phyloP scores from a whole-genome alignment of 2,329 filamentous ascomycete genomes.

The Sporothrix luriei region DNA sequence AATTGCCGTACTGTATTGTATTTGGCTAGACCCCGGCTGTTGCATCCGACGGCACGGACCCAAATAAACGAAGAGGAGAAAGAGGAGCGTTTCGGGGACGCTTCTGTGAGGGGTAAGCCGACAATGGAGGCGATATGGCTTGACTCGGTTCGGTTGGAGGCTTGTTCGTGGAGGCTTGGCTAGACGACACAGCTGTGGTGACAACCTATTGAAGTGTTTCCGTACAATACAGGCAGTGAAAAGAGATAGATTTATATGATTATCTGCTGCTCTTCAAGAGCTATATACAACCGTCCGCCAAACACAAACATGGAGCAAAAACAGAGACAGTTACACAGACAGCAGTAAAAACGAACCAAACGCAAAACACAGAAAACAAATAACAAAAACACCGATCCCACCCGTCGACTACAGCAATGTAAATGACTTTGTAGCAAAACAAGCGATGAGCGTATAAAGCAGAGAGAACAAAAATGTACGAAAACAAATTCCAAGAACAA shows the following conservation, averaged over 20 bases:
- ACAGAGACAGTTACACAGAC: background rate
- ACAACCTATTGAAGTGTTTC: background rate
- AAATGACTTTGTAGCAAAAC: background rate
- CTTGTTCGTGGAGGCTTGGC: conserved; percentile 1
- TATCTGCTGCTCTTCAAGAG: background rate
- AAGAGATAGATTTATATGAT: background rate
- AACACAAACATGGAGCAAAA: background rate
- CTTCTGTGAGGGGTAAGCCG: conserved; percentile 10
- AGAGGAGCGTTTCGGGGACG: background rate
- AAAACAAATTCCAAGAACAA: background rate
- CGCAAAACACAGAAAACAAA: background rate
- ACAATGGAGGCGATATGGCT: background rate
- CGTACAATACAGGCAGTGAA: background rate
- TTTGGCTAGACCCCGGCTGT: conserved; percentile 1
- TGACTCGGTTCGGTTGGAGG: conserved; percentile 1
- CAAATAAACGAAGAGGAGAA: conserved; percentile 6
- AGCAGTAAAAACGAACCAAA: conserved; percentile 1
- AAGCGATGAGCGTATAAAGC: background rate
- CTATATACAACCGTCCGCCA: conserved; percentile 3
- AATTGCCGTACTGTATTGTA: conserved; percentile 5
- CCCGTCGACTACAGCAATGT: background rate
- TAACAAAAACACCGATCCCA: background rate
- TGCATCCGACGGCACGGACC: conserved; percentile 27
- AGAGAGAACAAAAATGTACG: background rate
- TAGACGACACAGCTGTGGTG: background rate